A percentile compares a stretch with the other conserved stretches of the same genome.
Evolutionary conservation across 148 eudicot species (phyloP).

Genomic region (Heliosperma pusillum): DNA sequence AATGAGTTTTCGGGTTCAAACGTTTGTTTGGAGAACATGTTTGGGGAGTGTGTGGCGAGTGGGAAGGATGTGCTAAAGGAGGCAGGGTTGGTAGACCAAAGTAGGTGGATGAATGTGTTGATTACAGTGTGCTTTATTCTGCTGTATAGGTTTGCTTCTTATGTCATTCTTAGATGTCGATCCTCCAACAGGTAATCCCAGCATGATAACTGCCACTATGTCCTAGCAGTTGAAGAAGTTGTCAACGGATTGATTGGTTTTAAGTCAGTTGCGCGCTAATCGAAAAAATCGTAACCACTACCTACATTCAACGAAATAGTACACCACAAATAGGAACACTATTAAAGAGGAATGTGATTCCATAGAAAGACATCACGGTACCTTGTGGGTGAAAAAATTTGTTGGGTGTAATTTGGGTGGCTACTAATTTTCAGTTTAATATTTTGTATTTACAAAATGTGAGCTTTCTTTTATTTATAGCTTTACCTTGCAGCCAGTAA

Average conservation of each 20-base stretch:
- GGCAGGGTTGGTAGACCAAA: constrained; percentile 62
- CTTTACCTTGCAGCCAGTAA: not conserved
- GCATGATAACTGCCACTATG: constrained; percentile 37
- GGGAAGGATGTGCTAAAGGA: constrained; percentile 80
- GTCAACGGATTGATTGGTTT: not conserved
- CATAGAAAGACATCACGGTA: too few species aligned
- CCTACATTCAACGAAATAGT: too few species aligned
- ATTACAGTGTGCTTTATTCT: constrained; percentile 70
- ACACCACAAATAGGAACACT: too few species aligned
- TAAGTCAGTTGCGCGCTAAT: not conserved
- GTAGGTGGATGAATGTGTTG: constrained; percentile 78
- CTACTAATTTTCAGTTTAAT: not conserved
- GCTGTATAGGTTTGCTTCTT: constrained; percentile 79
- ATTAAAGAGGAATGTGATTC: too few species aligned
- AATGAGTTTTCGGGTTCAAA: constrained; percentile 73
- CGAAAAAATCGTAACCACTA: too few species aligned
- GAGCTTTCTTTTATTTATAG: not conserved
- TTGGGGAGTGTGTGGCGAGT: constrained; percentile 60
- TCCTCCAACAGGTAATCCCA: constrained; percentile 48
- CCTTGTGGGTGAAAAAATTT: too few species aligned
- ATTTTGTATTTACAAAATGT: not conserved
- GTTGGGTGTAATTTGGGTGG: not conserved
- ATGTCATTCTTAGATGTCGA: constrained; percentile 77
- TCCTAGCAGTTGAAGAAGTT: not conserved
- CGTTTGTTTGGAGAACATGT: constrained; percentile 62